Evolutionary conservation across 1,284 basidiomycete species (phyloP).

Genomic region (Trichosporon sp.): DNA sequence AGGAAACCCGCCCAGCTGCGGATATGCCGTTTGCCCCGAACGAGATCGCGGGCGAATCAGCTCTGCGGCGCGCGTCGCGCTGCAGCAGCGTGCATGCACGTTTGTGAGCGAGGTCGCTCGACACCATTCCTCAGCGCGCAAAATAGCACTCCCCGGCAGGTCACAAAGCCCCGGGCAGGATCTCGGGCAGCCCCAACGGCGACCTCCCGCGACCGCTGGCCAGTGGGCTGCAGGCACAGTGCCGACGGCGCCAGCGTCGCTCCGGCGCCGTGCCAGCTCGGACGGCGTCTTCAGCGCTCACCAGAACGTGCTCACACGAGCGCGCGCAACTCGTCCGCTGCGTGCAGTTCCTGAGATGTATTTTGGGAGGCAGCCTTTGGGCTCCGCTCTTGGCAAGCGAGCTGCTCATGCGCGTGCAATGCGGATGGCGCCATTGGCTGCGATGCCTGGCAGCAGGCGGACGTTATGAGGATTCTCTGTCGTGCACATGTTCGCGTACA

Average conservation of each 20-base stretch:
- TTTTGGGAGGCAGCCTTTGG: neutral
- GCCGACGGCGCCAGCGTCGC: neutral
- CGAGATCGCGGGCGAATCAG: neutral
- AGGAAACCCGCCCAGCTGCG: neutral
- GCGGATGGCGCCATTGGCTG: neutral
- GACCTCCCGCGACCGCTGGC: neutral
- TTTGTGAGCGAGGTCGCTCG: neutral
- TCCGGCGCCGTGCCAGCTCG: neutral
- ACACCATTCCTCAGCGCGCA: neutral
- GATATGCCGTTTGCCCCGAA: neutral
- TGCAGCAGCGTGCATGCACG: neutral
- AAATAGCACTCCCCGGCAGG: neutral
- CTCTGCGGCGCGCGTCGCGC: neutral
- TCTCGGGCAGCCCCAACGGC: neutral
- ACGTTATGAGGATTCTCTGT: neutral
- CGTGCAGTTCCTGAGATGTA: neutral
- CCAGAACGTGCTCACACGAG: slow-evolving; percentile 6
- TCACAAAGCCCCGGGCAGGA: neutral
- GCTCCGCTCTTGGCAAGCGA: neutral
- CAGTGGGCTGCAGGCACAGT: neutral
- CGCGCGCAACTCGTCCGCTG: neutral
- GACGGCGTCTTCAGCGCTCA: neutral
- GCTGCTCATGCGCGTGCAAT: neutral
- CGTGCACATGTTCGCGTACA: neutral
- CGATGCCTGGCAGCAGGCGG: neutral